phyloP scores from a whole-genome alignment of 768 basidiomycete genomes.

The Gautieria morchelliformis region DNA sequence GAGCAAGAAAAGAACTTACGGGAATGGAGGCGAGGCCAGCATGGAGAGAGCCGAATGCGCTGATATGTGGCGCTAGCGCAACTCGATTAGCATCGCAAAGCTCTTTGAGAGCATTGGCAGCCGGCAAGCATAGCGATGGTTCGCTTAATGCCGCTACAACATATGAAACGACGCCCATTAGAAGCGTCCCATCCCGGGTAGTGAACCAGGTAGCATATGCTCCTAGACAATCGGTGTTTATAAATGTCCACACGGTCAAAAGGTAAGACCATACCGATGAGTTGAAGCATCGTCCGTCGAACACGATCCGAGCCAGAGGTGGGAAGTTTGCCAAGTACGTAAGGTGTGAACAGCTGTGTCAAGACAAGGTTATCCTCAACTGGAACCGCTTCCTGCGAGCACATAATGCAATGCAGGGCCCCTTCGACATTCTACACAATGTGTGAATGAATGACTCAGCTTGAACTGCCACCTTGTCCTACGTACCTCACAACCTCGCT shows the following conservation, averaged over 20 bases:
- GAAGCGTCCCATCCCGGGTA: slow-evolving; percentile 33
- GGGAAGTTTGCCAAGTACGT: slow-evolving; percentile 62
- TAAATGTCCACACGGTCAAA: neutral
- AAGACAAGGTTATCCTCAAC: slow-evolving; percentile 46
- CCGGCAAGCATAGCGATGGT: slow-evolving; percentile 51
- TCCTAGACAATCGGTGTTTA: slow-evolving; percentile 29
- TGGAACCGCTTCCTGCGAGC: slow-evolving; percentile 79
- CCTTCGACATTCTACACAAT: slow-evolving; percentile 69
- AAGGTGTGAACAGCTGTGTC: slow-evolving; percentile 57
- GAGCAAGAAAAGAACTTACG: slow-evolving; percentile 27
- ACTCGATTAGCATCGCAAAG: slow-evolving; percentile 83
- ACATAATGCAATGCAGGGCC: slow-evolving; percentile 75
- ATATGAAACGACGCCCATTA: slow-evolving; percentile 59
- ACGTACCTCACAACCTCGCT: slow-evolving; percentile 66
- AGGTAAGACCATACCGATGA: slow-evolving; percentile 49
- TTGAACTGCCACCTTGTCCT: neutral
- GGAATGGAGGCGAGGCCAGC: slow-evolving; percentile 65
- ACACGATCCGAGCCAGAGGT: slow-evolving; percentile 51
- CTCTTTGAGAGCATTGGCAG: slow-evolving; percentile 75
- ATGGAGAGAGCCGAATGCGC: slow-evolving; percentile 77
- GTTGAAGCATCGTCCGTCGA: slow-evolving; percentile 59
- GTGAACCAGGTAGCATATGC: slow-evolving; percentile 77
- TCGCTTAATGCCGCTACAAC: slow-evolving; percentile 66
- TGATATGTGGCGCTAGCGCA: slow-evolving; percentile 76
- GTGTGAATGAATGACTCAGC: neutral